These are phyloP conservation scores for Dendrostoma leiphaemia DNA, from an alignment of 2,329 filamentous ascomycete genomes.

Conservation along the genomic window DNA sequence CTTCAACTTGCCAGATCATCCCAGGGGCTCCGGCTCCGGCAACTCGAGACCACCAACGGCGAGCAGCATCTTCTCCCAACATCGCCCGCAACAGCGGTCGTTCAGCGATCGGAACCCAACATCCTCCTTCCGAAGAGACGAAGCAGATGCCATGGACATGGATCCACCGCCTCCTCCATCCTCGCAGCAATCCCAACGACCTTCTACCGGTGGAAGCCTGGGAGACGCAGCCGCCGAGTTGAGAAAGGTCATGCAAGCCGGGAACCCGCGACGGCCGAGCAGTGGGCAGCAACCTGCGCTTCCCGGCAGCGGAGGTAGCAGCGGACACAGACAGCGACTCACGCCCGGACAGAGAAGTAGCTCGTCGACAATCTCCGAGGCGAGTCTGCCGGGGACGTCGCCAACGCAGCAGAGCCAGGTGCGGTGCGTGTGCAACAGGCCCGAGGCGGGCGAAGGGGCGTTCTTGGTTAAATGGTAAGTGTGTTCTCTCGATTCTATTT, in stretches of 20 bases:
- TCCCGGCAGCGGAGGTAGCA: conserved; percentile 25
- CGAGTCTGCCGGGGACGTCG: conserved; percentile 45
- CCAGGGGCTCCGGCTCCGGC: conserved; percentile 8
- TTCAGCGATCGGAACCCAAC: conserved; percentile 8
- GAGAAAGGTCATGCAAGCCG: conserved; percentile 51
- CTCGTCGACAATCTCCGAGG: conserved; percentile 46
- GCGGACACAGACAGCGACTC: conserved; percentile 35
- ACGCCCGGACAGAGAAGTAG: conserved; percentile 29
- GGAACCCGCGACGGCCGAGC: conserved; percentile 33
- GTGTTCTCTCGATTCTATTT: background rate
- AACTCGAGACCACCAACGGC: conserved; percentile 8
- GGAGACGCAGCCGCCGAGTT: conserved; percentile 62
- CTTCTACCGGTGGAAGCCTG: conserved; percentile 15
- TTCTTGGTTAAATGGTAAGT: conserved; percentile 65
- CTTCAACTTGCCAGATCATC: conserved; percentile 55
- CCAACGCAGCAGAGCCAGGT: conserved; percentile 37
- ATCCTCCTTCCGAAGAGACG: background rate
- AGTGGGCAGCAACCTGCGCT: conserved; percentile 7
- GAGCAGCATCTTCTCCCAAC: conserved; percentile 17
- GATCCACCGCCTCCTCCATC: background rate
- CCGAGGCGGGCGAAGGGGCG: conserved; percentile 43
- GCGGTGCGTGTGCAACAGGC: conserved; percentile 55
- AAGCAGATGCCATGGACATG: conserved; percentile 11
- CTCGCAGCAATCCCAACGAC: conserved; percentile 4
- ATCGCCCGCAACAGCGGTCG: conserved; percentile 6